phyloP scores from a whole-genome alignment of 345 rosid genomes.

The Isatis tinctoria region DNA sequence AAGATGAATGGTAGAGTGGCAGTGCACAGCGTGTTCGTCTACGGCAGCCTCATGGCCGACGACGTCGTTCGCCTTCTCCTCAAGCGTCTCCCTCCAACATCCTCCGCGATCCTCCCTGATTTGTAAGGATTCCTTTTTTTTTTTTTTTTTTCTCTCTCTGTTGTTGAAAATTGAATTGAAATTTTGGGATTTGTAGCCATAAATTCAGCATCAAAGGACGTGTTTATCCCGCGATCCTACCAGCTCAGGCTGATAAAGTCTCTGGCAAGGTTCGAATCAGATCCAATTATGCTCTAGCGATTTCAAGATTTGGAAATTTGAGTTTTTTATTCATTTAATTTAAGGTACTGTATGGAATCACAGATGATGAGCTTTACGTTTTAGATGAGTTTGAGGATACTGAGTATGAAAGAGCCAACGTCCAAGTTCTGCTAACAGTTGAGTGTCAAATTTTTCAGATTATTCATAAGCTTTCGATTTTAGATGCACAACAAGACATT shows the following conservation, averaged over 20 bases:
- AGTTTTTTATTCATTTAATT: background rate
- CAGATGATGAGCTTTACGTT: slow-evolving; percentile 54
- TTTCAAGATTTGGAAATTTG: background rate
- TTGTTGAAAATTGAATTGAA: background rate
- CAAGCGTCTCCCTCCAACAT: slow-evolving; percentile 53
- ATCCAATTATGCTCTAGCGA: background rate
- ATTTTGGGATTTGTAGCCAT: slow-evolving; percentile 46
- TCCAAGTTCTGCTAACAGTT: slow-evolving; percentile 58
- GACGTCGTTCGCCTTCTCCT: slow-evolving; percentile 74
- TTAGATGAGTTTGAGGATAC: slow-evolving; percentile 73
- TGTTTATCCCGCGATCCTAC: slow-evolving; percentile 86
- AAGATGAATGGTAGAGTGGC: slow-evolving; percentile 10
- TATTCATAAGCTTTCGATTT: no score
- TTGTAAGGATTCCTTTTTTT: slow-evolving; percentile 35
- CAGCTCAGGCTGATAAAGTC: slow-evolving; percentile 45
- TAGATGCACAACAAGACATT: no score
- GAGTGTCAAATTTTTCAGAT: slow-evolving; percentile 8
- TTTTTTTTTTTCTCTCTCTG: background rate
- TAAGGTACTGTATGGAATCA: slow-evolving; percentile 70
- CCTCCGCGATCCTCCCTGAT: slow-evolving; percentile 62
- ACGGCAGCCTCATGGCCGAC: slow-evolving; percentile 81
- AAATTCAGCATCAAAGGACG: slow-evolving; percentile 84
- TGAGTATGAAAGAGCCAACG: slow-evolving; percentile 56
- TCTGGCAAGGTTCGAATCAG: slow-evolving; percentile 49
- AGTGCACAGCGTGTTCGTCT: slow-evolving; percentile 67